Conservation (phyloP, 331 rosid species). For the Rhamnella rubrinervis region DNA sequence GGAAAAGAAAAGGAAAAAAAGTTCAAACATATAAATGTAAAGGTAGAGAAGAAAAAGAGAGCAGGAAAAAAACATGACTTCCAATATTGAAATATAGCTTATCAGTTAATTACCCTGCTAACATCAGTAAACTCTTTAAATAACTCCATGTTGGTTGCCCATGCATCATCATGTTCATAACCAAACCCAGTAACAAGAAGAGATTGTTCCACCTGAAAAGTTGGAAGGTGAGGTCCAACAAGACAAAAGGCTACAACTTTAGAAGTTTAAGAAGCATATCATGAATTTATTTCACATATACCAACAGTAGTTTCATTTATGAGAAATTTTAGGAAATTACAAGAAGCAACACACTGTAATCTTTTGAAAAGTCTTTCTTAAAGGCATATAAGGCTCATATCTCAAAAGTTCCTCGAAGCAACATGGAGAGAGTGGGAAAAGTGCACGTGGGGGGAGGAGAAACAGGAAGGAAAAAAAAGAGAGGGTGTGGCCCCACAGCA, state of each 20-base stretch:
- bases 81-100: constrained; percentile 7
- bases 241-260: neutral
- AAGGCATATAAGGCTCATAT: too few relatives aligned
- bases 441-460: too few relatives aligned
- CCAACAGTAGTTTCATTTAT: too few relatives aligned
- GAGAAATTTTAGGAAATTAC: too few relatives aligned
- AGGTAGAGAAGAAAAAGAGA: constrained; percentile 5
- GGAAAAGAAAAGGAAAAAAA: neutral
- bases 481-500: too few relatives aligned
- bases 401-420: too few relatives aligned
- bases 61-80: constrained; percentile 4
- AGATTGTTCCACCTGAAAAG: constrained; percentile 76
- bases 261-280: neutral
- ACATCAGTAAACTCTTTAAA: constrained; percentile 85
- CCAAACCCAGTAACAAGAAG: constrained; percentile 97
- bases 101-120: constrained; percentile 68
- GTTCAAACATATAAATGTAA: neutral
- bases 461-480: too few relatives aligned
- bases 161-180: constrained; percentile 89
- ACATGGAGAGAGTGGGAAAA: too few relatives aligned
- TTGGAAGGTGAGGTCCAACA: constrained; percentile 11
- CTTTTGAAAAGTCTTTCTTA: too few relatives aligned
- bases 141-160: constrained; percentile 84
- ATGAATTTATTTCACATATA: too few relatives aligned
- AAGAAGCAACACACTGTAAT: too few relatives aligned